Evolutionary conservation across 192 early-diverging fungal species (phyloP), one percentile per base, ranked within the genome.

Genomic region (Backusella liffmaniae): DNA sequence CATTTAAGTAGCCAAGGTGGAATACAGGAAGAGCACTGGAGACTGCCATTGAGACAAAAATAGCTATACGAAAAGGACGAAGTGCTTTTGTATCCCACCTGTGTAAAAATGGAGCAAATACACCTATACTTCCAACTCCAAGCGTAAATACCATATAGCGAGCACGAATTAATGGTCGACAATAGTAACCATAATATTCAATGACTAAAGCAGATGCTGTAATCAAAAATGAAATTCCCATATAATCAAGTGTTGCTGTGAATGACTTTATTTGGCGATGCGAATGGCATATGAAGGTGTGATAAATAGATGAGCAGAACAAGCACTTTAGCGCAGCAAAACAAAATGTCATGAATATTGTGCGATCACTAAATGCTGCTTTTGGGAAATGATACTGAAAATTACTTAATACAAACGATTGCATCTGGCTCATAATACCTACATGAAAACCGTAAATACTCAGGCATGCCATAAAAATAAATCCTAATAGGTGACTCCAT

Each of bases 161-260:
- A 51, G 72, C 62, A 32, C 80, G 81, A 44, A 77, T 76, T 13
- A 72, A 23, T 1, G 80, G 67, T 18, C 80, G 77, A 73, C 88
- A 90, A 66, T 90, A 90, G 32, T 87, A 89, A 5, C 85, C 84
- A 78, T 88, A 91, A 78, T 89, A 88, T 67, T 86, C 86, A 10
- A 84, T 88, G 13, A 88, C 82, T 18, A 88, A 75, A 18, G 87
- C 83, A 23, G 85, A 87, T 15, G 88, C 88, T 15, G 85, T 87
- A 69, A 91, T 91, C 29, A 91, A 73, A 67, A 89, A 74, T 1
- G 90, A 85, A 69, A 91, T 91, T 13, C 90, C 90, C 59, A 89
- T 89, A 80, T 91, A 89, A 74, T 89, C 88, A 12, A 91, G 76
- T 21, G 85, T 89, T 21, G 87, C 88, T 66, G 86, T 85, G 73